A percentile compares a stretch with the other conserved stretches of the same genome.
Conservation (phyloP, 331 rosid species). For the Pyracantha coccinea region DNA sequence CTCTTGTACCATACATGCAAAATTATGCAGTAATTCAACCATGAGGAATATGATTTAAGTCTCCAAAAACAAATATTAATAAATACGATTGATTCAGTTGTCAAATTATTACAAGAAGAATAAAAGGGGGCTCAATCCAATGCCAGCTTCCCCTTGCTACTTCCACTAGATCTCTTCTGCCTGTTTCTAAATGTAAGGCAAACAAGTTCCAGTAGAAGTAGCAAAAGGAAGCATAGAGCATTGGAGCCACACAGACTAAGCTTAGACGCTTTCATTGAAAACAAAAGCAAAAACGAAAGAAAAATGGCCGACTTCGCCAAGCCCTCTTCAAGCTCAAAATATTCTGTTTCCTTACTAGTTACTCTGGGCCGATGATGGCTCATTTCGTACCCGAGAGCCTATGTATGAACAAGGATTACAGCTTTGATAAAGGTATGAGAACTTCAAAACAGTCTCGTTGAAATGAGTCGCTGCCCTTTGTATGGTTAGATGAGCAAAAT, state of each 20-base stretch:
- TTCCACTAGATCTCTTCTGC: constrained; percentile 88
- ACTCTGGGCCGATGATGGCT: neutral
- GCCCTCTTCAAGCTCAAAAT: constrained; percentile 16
- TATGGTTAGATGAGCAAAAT: constrained; percentile 15
- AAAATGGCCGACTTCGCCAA: constrained; percentile 20
- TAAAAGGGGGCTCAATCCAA: constrained; percentile 28
- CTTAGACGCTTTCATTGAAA: neutral
- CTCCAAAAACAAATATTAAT: too few species aligned
- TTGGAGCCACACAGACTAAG: constrained; percentile 9
- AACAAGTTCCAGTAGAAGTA: constrained; percentile 75
- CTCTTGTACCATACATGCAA: too few species aligned
- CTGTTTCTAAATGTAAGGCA: constrained; percentile 40
- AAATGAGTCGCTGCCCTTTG: constrained; percentile 14
- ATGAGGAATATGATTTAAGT: too few species aligned
- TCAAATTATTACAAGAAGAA: constrained; percentile 14
- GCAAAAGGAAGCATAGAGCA: constrained; percentile 88
- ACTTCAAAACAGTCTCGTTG: constrained; percentile 19
- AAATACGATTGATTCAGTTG: neutral
- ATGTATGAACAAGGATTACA: constrained; percentile 1
- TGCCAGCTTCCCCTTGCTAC: constrained; percentile 97
- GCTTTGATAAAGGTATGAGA: constrained; percentile 12
- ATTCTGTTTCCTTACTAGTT: constrained; percentile 18
- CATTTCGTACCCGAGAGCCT: neutral
- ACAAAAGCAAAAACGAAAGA: neutral
- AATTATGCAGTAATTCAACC: too few species aligned